These are phyloP conservation scores for Astrephomene gubernaculifera DNA, from an alignment of 139 green algal genomes.

Conservation along the genomic window DNA sequence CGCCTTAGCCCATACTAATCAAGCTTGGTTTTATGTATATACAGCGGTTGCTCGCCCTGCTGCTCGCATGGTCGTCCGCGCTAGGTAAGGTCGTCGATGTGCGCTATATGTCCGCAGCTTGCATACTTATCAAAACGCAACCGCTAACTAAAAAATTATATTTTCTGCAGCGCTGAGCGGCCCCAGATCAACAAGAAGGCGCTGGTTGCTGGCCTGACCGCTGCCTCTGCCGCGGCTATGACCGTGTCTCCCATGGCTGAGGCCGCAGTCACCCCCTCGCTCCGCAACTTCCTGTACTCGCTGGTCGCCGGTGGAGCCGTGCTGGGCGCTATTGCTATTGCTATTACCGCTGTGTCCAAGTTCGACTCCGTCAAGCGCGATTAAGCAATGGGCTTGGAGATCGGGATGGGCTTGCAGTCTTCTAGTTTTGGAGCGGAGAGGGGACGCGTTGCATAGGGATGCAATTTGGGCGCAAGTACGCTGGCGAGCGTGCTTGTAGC, in stretches of 20 bases:
- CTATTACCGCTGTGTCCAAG: constrained; percentile 84
- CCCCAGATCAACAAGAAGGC: constrained; percentile 57
- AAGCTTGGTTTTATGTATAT: background rate
- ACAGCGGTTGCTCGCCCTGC: constrained; percentile 37
- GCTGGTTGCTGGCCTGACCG: constrained; percentile 73
- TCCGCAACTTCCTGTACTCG: constrained; percentile 94
- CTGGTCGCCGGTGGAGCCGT: constrained; percentile 90
- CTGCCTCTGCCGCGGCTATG: constrained; percentile 67
- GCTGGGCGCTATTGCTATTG: constrained; percentile 84
- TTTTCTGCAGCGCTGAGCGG: constrained; percentile 58
- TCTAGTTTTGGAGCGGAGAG: background rate
- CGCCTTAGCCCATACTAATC: background rate
- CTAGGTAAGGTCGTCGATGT: constrained; percentile 22
- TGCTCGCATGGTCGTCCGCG: constrained; percentile 43
- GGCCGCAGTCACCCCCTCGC: constrained; percentile 90
- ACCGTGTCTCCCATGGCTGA: constrained; percentile 76
- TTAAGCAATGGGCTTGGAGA: background rate
- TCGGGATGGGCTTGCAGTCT: background rate
- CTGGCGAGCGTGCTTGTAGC: constrained; percentile 13
- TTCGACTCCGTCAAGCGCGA: constrained; percentile 77
- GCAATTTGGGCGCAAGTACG: background rate
- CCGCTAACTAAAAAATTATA: background rate
- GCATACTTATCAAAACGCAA: too few species aligned
- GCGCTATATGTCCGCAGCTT: too few species aligned
- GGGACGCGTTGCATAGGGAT: background rate